Conservation (phyloP, 2,329 filamentous ascomycete genomes). For the Elsinoe arachidis region DNA sequence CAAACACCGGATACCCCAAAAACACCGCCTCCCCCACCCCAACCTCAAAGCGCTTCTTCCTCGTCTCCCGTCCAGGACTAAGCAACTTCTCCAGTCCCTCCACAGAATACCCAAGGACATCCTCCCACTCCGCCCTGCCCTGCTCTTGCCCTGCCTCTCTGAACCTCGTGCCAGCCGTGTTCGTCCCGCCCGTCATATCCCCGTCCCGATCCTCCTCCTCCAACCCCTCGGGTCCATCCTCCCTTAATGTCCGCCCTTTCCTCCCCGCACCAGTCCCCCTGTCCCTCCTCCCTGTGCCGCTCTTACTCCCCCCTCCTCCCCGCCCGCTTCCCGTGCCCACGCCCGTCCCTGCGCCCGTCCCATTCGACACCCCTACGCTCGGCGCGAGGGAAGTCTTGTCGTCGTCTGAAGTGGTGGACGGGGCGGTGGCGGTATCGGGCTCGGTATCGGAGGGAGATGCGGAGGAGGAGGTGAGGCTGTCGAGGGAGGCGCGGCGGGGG, state of each 20-base stretch:
- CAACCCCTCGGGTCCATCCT: constrained; percentile 17
- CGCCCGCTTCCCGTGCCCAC: neutral
- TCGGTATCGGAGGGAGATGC: neutral
- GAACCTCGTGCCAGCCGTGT: neutral
- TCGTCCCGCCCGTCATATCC: neutral
- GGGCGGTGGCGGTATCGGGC: neutral
- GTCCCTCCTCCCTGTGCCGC: neutral
- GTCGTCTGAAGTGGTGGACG: constrained; percentile 13
- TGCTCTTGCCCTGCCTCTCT: constrained; percentile 6
- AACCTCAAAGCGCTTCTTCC: constrained; percentile 76
- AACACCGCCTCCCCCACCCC: constrained; percentile 72
- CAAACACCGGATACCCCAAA: constrained; percentile 75
- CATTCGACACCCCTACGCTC: neutral
- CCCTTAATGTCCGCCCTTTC: constrained; percentile 15
- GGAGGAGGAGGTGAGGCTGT: constrained; percentile 21
- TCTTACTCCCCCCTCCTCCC: neutral
- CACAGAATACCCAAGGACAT: constrained; percentile 64
- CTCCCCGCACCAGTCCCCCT: too few relatives aligned
- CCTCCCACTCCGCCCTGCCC: constrained; percentile 47
- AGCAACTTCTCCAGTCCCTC: constrained; percentile 72
- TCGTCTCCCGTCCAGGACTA: constrained; percentile 64
- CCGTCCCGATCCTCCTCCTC: constrained; percentile 15
- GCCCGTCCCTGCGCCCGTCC: neutral
- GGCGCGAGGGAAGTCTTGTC: constrained; percentile 10
- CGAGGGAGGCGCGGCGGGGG: constrained; percentile 61